A percentile compares a stretch with the other conserved stretches of the same genome.
Conservation (phyloP, 306 rosid genomes). For the Cicer judaicum region DNA sequence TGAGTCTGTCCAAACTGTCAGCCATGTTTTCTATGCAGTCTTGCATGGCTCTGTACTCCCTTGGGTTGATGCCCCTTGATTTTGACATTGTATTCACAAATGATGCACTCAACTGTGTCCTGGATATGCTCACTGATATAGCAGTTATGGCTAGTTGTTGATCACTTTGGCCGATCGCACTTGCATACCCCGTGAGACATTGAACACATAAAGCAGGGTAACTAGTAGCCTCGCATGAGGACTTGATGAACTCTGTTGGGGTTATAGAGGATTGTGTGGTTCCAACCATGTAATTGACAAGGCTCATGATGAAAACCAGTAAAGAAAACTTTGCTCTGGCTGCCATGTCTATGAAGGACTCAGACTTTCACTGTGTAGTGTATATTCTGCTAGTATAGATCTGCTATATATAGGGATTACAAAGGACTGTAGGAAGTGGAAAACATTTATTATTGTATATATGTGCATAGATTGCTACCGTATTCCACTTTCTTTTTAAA, state of each 20-base stretch:
- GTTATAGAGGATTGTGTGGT: conserved; percentile 33
- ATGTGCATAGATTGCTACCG: background rate
- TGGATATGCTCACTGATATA: conserved; percentile 66
- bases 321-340: conserved; percentile 47
- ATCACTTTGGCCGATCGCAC: conserved; percentile 55
- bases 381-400: background rate
- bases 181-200: conserved; percentile 54
- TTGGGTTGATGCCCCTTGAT: conserved; percentile 49
- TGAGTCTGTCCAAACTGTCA: conserved; percentile 64
- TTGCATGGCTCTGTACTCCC: conserved; percentile 62
- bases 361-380: background rate
- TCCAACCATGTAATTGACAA: conserved; percentile 35
- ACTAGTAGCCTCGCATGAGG: conserved; percentile 65
- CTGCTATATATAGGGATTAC: conserved; percentile 36
- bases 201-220: conserved; percentile 69
- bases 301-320: conserved; percentile 46
- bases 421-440: background rate
- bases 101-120: conserved; percentile 51
- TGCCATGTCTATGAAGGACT: conserved; percentile 46
- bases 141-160: conserved; percentile 66
- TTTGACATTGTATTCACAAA: conserved; percentile 58
- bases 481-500: conserved; percentile 22
- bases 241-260: conserved; percentile 58
- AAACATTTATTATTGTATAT: background rate
- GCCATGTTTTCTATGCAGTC: conserved; percentile 84